Percentiles rank a stretch among this genome's conserved stretches.
These are phyloP conservation scores for Plantago coronopus DNA, from an alignment of 305 asterid species.

Conservation along the genomic window DNA sequence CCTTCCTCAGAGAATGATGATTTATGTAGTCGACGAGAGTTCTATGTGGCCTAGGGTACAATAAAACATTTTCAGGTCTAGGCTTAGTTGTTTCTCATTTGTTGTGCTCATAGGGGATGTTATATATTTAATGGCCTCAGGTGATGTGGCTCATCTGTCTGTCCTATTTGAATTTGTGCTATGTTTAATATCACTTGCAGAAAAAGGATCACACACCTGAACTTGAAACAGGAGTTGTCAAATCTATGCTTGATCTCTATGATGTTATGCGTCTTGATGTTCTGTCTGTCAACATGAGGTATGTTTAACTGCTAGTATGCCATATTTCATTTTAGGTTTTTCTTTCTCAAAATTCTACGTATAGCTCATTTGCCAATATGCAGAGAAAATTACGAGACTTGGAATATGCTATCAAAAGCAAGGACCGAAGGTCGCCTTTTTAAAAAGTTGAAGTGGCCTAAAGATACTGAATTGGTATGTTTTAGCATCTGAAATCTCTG, in stretches of 20 bases:
- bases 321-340: conserved; percentile 1
- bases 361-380: conserved; percentile 24
- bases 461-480: conserved; percentile 72
- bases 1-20: too few relatives aligned
- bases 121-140: too few relatives aligned
- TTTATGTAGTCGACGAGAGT: too few relatives aligned
- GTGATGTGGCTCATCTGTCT: neutral
- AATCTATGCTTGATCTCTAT: conserved; percentile 86
- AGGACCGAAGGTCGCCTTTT: conserved; percentile 88
- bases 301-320: conserved; percentile 25
- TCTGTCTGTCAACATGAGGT: conserved; percentile 75
- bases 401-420: conserved; percentile 72
- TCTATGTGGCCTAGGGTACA: too few relatives aligned
- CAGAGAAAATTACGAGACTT: conserved; percentile 67
- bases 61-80: too few relatives aligned
- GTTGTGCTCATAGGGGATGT: too few relatives aligned
- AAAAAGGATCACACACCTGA: conserved; percentile 69
- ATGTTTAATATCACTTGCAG: conserved; percentile 39
- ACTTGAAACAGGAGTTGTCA: conserved; percentile 80
- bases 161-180: conserved; percentile 15
- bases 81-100: too few relatives aligned
- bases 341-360: conserved; percentile 12
- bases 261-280: conserved; percentile 86
- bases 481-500: conserved; percentile 15
- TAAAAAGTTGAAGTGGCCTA: conserved; percentile 92